A percentile compares a stretch with the other conserved stretches of the same genome.
phyloP scores from a whole-genome alignment of 495 filamentous ascomycete species.

The Penicillium lividum region DNA sequence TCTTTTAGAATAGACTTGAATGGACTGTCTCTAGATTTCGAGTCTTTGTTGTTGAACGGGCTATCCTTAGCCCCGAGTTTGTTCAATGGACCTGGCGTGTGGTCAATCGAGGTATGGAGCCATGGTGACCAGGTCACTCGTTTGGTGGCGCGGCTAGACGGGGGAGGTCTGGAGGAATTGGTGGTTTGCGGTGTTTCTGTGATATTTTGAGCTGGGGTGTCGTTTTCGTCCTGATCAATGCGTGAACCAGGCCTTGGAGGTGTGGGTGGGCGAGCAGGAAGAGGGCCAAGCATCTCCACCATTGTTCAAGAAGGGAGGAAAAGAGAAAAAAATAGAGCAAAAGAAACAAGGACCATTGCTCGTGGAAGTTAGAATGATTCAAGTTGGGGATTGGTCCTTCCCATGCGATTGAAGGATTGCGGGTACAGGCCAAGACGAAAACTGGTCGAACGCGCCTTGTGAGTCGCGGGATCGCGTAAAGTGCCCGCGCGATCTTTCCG shows the following conservation, averaged over 20 bases:
- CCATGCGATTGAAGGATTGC: conserved; percentile 14
- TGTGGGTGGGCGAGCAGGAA: conserved; percentile 59
- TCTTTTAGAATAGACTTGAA: conserved; percentile 85
- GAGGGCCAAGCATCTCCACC: conserved; percentile 52
- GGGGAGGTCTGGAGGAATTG: conserved; percentile 31
- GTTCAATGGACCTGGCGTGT: background rate
- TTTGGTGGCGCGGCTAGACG: conserved; percentile 57
- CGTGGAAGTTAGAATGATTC: conserved; percentile 3
- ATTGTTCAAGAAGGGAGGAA: conserved; percentile 39
- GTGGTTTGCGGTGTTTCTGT: conserved; percentile 54
- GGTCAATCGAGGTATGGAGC: conserved; percentile 43
- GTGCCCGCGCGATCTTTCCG: conserved; percentile 33
- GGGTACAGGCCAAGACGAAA: conserved; percentile 22
- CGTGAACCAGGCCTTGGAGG: conserved; percentile 60
- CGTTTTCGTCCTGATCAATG: conserved; percentile 32
- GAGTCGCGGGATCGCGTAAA: conserved; percentile 36
- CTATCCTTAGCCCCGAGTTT: conserved; percentile 53
- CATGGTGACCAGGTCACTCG: conserved; percentile 74
- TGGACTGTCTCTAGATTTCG: conserved; percentile 52
- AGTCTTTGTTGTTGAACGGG: conserved; percentile 54
- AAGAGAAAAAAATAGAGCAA: conserved; percentile 11
- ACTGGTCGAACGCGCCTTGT: conserved; percentile 32
- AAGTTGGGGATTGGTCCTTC: conserved; percentile 17
- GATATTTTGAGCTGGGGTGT: conserved; percentile 38
- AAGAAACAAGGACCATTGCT: conserved; percentile 36